phyloP scores from a whole-genome alignment of 495 filamentous ascomycete genomes.

The Daldinia vernicosa region DNA sequence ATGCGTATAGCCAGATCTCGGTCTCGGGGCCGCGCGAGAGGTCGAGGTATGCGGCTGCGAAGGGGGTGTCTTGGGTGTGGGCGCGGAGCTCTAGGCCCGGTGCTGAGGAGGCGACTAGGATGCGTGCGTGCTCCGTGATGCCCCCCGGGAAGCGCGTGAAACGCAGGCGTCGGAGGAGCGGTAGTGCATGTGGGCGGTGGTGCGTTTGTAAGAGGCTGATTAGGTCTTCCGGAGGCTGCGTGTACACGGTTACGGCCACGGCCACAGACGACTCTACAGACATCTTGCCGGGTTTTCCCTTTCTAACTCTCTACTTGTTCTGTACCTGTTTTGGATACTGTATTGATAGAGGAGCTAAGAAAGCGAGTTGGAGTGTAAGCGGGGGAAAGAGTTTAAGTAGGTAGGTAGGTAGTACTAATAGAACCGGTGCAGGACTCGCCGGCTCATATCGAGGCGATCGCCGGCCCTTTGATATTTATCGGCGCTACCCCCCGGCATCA shows the following conservation, averaged over 20 bases:
- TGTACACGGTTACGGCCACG: conserved; percentile 43
- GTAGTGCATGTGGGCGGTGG: conserved; percentile 65
- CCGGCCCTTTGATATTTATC: neutral
- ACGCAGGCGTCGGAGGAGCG: conserved; percentile 66
- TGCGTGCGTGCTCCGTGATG: conserved; percentile 43
- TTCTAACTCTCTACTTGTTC: neutral
- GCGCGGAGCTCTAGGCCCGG: conserved; percentile 7
- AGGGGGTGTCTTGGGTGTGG: conserved; percentile 26
- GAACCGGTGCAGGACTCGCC: neutral
- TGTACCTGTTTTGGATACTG: neutral
- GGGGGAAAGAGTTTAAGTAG: neutral
- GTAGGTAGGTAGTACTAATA: too few species aligned
- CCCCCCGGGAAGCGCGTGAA: conserved; percentile 57
- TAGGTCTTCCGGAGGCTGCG: conserved; percentile 49
- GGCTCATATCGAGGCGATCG: neutral
- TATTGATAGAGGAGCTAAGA: neutral
- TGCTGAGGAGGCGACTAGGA: conserved; percentile 47
- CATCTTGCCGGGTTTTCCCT: conserved; percentile 22
- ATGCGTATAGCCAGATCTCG: conserved; percentile 67
- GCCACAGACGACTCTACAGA: conserved; percentile 34
- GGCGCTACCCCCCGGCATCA: neutral
- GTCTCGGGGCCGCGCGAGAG: conserved; percentile 66
- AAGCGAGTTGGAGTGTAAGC: neutral
- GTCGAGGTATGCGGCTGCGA: conserved; percentile 67
- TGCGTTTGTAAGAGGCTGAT: conserved; percentile 51